Evolutionary conservation across 2,329 filamentous ascomycete genomes (phyloP), one percentile per base, ranked within the genome.

Genomic region (Alternaria brassicae): DNA sequence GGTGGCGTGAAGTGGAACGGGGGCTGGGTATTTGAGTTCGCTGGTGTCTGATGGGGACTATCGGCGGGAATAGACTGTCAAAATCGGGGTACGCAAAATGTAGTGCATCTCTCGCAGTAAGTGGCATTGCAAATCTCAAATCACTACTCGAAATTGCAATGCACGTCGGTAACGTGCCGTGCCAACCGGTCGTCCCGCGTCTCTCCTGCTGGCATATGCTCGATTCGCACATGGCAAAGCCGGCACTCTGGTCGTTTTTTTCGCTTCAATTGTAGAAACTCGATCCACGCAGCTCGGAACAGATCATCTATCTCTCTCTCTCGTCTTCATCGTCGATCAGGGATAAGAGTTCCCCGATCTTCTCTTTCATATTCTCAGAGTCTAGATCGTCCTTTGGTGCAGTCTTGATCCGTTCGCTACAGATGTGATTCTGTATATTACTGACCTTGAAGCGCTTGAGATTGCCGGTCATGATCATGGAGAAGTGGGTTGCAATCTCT

Each of bases 191-290:
- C 52, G 6, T 42, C 49, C 15, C 58, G 45, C 15, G 32, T 42
- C 13, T n/a, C 36, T 17, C 48, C 47, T 10, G 23, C 27, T 30
- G 56, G 44, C 52, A 62, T 64, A 3, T 48, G 7, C 32, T 49
- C 30, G 10, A 55, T 42, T 17, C 44, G 54, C 32, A 53, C 10
- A 21, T 48, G 55, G 27, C 63, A 63, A 15, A 63, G 32, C 7
- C 58, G 53, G 50, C 56, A 61, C 39, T 53, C 40, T 27, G 44
- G 12, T 23, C 19, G 52, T 47, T 56, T 59, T 25, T 61, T 58
- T 19, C 50, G 56, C 34, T 53, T 59, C 25, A 25, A 8, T 7
- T 62, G 44, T 6, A 57, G 6, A 15, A 55, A 59, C n/a, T 39
- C 48, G 19, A 56, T 52, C 54, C 54, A 65, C 5, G 36, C 21